phyloP scores from a whole-genome alignment of 768 basidiomycete species.

The Podaxis sp. region DNA sequence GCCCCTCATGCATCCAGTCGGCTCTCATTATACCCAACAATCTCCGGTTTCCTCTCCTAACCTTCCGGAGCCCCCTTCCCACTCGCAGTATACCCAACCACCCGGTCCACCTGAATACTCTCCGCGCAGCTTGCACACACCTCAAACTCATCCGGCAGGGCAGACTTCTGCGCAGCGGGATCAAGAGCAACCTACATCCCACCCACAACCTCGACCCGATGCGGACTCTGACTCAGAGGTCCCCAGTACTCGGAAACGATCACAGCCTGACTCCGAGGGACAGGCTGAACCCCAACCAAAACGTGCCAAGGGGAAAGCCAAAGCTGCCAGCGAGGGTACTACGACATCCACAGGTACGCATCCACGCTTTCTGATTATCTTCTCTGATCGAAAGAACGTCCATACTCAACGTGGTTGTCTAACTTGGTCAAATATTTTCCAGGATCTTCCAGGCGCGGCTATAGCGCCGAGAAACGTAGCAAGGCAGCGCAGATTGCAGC shows the following conservation, averaged over 20 bases:
- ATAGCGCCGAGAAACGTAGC: constrained; percentile 69
- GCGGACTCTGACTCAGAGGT: constrained; percentile 9
- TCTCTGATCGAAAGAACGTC: constrained; percentile 9
- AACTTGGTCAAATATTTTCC: constrained; percentile 13
- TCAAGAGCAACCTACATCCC: not conserved
- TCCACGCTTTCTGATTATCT: constrained; percentile 15
- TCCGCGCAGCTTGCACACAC: not conserved
- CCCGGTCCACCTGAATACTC: not conserved
- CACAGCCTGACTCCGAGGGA: constrained; percentile 36
- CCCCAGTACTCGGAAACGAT: constrained; percentile 30
- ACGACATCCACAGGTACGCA: constrained; percentile 25
- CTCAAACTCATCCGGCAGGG: not conserved
- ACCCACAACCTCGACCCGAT: not conserved
- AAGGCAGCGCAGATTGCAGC: constrained; percentile 67
- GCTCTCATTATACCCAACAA: constrained; percentile 6
- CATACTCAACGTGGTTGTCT: constrained; percentile 7
- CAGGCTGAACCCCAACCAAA: constrained; percentile 35
- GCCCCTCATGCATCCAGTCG: not conserved
- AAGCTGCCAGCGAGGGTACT: constrained; percentile 36
- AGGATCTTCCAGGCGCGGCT: constrained; percentile 62
- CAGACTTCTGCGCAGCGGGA: constrained; percentile 4
- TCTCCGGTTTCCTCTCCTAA: not conserved
- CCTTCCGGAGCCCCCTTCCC: constrained; percentile 3
- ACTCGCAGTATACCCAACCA: constrained; percentile 17
- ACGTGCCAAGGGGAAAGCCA: constrained; percentile 38